These are phyloP conservation scores for Kingdonia uniflora DNA, from an alignment of 164 flowering plant species.

Conservation along the genomic window DNA sequence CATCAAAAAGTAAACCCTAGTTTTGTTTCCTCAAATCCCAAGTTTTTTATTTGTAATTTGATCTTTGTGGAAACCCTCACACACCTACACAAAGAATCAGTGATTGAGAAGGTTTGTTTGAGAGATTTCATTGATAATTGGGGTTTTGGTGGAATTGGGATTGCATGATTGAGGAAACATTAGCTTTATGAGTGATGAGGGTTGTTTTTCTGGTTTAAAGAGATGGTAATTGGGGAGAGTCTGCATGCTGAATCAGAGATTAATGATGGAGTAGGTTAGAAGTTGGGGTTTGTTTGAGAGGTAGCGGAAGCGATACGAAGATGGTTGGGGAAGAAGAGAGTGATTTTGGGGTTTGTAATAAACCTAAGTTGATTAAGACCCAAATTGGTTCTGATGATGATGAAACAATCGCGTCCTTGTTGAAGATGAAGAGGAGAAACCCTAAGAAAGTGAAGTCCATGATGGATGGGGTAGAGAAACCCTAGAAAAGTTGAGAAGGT, in stretches of 20 bases:
- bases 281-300: too few species aligned
- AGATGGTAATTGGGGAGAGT: constrained; percentile 8
- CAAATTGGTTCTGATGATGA: constrained; percentile 36
- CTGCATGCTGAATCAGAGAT: constrained; percentile 17
- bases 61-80: too few species aligned
- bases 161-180: constrained; percentile 6
- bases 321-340: constrained; percentile 35
- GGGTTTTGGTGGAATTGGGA: constrained; percentile 5
- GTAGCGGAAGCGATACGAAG: constrained; percentile 17
- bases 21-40: too few species aligned
- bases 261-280: constrained; percentile 18
- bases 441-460: constrained; percentile 37
- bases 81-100: too few species aligned
- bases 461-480: constrained; percentile 17
- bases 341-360: constrained; percentile 27
- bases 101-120: constrained; percentile 2
- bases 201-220: constrained; percentile 12
- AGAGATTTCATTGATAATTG: too few species aligned
- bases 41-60: too few species aligned
- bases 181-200: constrained; percentile 18
- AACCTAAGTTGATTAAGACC: constrained; percentile 20
- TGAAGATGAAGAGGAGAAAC: constrained; percentile 40
- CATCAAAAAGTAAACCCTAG: too few species aligned
- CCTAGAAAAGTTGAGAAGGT: constrained; percentile 14
- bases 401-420: constrained; percentile 50